Evolutionary conservation across 306 rosid genomes (phyloP).

Genomic region (Biancaea sappan): DNA sequence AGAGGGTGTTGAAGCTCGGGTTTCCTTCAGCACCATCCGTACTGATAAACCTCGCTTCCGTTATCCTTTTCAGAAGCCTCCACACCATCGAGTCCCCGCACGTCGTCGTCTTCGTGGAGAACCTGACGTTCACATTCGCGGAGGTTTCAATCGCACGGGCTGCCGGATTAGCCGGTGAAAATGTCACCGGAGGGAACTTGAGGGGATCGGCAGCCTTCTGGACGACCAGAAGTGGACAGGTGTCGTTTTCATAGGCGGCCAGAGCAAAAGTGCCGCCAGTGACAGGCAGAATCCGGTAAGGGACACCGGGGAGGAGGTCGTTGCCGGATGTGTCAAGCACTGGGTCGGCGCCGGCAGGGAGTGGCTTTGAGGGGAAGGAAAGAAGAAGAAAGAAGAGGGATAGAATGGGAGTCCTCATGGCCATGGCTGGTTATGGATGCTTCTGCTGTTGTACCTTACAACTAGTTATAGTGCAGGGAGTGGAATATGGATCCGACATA

Average conservation of each 20-base stretch:
- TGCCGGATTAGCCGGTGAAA: slow-evolving; percentile 19
- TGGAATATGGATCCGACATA: background rate
- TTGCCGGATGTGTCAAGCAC: slow-evolving; percentile 41
- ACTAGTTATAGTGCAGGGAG: background rate
- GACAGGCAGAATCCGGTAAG: slow-evolving; percentile 36
- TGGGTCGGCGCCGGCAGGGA: background rate
- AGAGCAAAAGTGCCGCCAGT: slow-evolving; percentile 37
- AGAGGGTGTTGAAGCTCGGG: slow-evolving; percentile 27
- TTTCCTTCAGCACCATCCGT: slow-evolving; percentile 38
- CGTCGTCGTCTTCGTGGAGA: slow-evolving; percentile 10
- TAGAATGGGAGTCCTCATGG: background rate
- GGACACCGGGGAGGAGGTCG: slow-evolving; percentile 20
- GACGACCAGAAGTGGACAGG: slow-evolving; percentile 44
- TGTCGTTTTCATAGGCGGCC: slow-evolving; percentile 9
- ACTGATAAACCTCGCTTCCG: slow-evolving; percentile 35
- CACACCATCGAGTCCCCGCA: slow-evolving; percentile 38
- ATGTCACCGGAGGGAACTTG: slow-evolving; percentile 29
- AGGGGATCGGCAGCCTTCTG: background rate
- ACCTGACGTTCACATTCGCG: slow-evolving; percentile 44
- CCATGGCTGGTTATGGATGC: background rate
- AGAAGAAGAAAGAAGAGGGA: background rate
- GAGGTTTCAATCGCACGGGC: slow-evolving; percentile 24
- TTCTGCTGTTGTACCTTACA: background rate
- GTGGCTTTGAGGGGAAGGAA: slow-evolving; percentile 5
- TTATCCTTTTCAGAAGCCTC: slow-evolving; percentile 32